A percentile compares a stretch with the other conserved stretches of the same genome.
phyloP scores from a whole-genome alignment of 352 stramenopile genomes.

The Phytophthora citricola region DNA sequence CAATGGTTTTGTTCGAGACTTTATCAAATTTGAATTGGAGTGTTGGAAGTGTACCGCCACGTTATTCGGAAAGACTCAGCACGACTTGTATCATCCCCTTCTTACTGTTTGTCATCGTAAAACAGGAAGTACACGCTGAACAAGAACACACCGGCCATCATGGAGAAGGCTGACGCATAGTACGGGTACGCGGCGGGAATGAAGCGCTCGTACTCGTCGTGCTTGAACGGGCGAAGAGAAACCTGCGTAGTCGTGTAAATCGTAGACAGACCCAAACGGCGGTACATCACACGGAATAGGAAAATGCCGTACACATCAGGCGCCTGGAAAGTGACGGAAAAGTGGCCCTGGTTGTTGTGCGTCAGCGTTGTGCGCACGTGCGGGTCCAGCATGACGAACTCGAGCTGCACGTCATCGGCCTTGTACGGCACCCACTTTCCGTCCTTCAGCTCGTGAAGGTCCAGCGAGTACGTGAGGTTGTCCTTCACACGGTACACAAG shows the following conservation, averaged over 20 bases:
- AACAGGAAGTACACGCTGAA: constrained; percentile 93
- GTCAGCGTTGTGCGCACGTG: constrained; percentile 90
- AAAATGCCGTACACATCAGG: constrained; percentile 95
- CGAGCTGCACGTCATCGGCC: constrained; percentile 90
- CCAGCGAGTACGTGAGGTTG: constrained; percentile 92
- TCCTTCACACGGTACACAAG: constrained; percentile 95
- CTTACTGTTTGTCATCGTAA: constrained; percentile 70
- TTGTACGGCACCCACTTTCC: constrained; percentile 82
- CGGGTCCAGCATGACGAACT: constrained; percentile 96
- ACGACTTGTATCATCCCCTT: not conserved
- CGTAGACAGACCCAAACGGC: constrained; percentile 86
- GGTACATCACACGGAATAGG: constrained; percentile 93
- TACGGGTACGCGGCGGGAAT: constrained; percentile 93
- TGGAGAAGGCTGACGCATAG: constrained; percentile 92
- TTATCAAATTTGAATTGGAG: constrained; percentile 7
- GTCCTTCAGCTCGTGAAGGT: constrained; percentile 88
- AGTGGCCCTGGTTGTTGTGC: constrained; percentile 78
- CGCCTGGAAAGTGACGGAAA: constrained; percentile 85
- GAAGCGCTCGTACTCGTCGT: constrained; percentile 96
- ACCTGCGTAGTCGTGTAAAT: constrained; percentile 92
- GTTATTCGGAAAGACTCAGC: not conserved
- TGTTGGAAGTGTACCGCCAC: not conserved
- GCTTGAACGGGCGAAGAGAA: constrained; percentile 93
- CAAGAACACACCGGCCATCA: constrained; percentile 92
- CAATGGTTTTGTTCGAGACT: not conserved